Evolutionary conservation across 768 basidiomycete genomes (phyloP).

Genomic region (Amanita rimosa): DNA sequence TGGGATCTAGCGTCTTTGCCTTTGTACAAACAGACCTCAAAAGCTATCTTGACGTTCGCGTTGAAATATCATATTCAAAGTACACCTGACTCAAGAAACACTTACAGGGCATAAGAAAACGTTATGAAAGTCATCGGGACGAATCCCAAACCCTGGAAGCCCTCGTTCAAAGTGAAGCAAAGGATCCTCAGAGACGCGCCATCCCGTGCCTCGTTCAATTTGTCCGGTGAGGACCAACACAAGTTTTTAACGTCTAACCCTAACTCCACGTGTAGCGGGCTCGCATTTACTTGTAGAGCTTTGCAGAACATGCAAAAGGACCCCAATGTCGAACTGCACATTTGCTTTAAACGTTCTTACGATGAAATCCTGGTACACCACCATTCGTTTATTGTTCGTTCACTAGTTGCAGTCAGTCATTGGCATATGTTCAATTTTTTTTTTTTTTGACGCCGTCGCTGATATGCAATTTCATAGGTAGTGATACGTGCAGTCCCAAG

Average conservation of each 20-base stretch:
- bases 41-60: conserved; percentile 12
- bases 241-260: background rate
- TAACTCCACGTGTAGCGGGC: conserved; percentile 31
- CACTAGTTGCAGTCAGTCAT: conserved; percentile 44
- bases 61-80: background rate
- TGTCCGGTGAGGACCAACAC: conserved; percentile 35
- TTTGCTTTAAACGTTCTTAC: conserved; percentile 64
- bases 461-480: too few relatives aligned
- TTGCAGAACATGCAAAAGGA: conserved; percentile 56
- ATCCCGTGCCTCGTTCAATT: conserved; percentile 57
- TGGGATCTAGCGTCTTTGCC: conserved; percentile 58
- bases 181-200: conserved; percentile 32
- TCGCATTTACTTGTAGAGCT: conserved; percentile 57
- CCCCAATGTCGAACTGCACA: conserved; percentile 38
- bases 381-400: conserved; percentile 56
- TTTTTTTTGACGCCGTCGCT: background rate
- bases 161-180: conserved; percentile 41
- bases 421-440: too few relatives aligned
- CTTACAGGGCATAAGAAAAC: conserved; percentile 51
- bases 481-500: conserved; percentile 50
- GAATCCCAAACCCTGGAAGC: conserved; percentile 47
- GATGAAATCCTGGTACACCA: conserved; percentile 57
- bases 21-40: conserved; percentile 66
- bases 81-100: background rate
- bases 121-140: conserved; percentile 31